Conservation (phyloP, 805 yeast species). For the Kregervanrija delftensis region DNA sequence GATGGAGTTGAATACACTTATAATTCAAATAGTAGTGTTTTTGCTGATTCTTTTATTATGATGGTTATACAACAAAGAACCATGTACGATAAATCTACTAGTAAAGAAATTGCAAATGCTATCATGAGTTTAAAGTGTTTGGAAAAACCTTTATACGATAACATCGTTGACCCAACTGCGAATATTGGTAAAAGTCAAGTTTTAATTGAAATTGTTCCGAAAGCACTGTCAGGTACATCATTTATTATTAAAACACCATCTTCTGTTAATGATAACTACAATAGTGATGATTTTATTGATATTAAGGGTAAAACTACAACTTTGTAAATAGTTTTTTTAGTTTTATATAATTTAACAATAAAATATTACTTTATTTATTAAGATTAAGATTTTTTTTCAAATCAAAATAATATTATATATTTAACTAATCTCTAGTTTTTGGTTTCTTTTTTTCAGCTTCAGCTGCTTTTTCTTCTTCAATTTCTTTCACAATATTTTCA, state of each 20-base stretch:
- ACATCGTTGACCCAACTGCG: constrained; percentile 19
- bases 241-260: constrained; percentile 24
- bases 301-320: constrained; percentile 24
- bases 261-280: constrained; percentile 2
- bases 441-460: constrained; percentile 71
- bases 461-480: constrained; percentile 82
- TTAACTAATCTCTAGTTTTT: constrained; percentile 20
- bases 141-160: constrained; percentile 15
- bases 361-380: not conserved
- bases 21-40: constrained; percentile 15
- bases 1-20: constrained; percentile 23
- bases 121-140: constrained; percentile 16
- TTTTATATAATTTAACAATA: not conserved
- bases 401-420: not conserved
- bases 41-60: constrained; percentile 18
- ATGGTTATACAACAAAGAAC: constrained; percentile 23
- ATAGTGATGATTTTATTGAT: constrained; percentile 17
- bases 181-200: constrained; percentile 18
- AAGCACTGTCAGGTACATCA: constrained; percentile 9
- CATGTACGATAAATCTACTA: constrained; percentile 19
- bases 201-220: constrained; percentile 23
- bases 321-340: constrained; percentile 4
- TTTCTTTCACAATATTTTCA: constrained; percentile 65
- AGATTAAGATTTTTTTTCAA: not conserved
- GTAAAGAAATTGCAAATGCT: constrained; percentile 22